phyloP scores from a whole-genome alignment of 2,329 filamentous ascomycete genomes.

The Ophioceras dolichostomum region DNA sequence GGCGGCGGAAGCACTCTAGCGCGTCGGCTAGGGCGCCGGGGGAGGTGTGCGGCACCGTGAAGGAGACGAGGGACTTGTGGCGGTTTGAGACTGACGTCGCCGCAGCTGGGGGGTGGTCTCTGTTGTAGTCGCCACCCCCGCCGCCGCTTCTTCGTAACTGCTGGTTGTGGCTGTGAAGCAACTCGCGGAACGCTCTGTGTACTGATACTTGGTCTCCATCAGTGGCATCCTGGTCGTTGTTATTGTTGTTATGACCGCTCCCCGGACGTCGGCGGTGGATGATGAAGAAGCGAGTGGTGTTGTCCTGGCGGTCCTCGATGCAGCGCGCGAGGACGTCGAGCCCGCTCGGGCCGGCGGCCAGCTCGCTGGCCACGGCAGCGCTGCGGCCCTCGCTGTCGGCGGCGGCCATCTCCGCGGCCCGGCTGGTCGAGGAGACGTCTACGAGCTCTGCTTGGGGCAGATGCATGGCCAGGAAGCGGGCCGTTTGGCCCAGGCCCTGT shows the following conservation, averaged over 20 bases:
- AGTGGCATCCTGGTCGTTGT: neutral
- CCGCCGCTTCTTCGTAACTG: neutral
- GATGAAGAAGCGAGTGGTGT: conserved; percentile 70
- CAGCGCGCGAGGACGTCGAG: conserved; percentile 56
- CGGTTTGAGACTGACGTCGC: neutral
- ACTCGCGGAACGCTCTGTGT: too few species aligned
- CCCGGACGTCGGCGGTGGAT: conserved; percentile 29
- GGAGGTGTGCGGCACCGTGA: conserved; percentile 64
- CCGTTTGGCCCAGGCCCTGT: conserved; percentile 89
- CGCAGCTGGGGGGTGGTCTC: neutral
- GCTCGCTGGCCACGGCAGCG: conserved; percentile 67
- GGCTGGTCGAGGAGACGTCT: conserved; percentile 76
- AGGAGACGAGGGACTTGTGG: conserved; percentile 69
- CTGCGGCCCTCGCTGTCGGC: conserved; percentile 44
- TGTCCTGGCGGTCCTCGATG: conserved; percentile 64
- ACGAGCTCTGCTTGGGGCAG: conserved; percentile 66
- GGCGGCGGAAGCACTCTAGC: conserved; percentile 63
- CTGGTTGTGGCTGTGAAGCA: too few species aligned
- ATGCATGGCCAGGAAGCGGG: conserved; percentile 45
- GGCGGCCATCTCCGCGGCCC: conserved; percentile 66
- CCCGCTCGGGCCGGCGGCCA: conserved; percentile 57
- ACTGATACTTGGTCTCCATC: too few species aligned
- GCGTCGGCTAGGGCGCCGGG: conserved; percentile 78
- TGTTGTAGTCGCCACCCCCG: neutral
- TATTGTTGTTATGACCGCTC: neutral